A percentile compares a stretch with the other conserved stretches of the same genome.
Conservation (phyloP, 352 stramenopile genomes). For the Chrysophaeum taylorii region DNA sequence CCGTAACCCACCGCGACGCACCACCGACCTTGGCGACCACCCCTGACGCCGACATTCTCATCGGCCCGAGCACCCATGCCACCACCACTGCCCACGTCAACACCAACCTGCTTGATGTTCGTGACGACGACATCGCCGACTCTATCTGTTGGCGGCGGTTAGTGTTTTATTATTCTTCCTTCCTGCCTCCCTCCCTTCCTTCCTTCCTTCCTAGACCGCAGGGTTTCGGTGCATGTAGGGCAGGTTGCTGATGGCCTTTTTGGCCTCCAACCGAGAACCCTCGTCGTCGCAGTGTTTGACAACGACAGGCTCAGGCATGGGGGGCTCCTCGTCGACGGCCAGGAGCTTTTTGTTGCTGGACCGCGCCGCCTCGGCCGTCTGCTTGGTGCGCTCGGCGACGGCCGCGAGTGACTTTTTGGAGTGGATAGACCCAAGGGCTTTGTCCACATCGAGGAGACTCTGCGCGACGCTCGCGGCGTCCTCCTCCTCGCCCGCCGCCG, state of each 20-base stretch:
- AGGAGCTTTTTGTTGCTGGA: slow-evolving; percentile 21
- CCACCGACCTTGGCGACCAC: no score
- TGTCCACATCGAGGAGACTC: slow-evolving; percentile 27
- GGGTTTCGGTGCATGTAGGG: slow-evolving; percentile 86
- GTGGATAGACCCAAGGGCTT: slow-evolving; percentile 35
- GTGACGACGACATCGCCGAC: no score
- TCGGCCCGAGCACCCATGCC: no score
- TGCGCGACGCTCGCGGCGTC: slow-evolving; percentile 28
- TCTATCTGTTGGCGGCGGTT: no score
- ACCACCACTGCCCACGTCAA: no score
- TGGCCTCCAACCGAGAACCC: slow-evolving; percentile 67
- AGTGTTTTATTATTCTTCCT: no score
- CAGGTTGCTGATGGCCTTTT: slow-evolving; percentile 72
- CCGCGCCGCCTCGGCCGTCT: slow-evolving; percentile 19
- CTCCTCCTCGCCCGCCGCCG: slow-evolving; percentile 19
- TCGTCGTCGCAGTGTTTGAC: slow-evolving; percentile 76
- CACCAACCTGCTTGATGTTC: no score
- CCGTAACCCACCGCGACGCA: no score
- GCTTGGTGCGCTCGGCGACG: slow-evolving; percentile 31
- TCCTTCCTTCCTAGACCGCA: slow-evolving; percentile 60
- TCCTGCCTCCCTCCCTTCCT: no score
- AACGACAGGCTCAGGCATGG: slow-evolving; percentile 54
- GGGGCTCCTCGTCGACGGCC: slow-evolving; percentile 22
- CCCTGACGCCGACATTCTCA: no score
- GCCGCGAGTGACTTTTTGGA: slow-evolving; percentile 34